Evolutionary conservation across 441 rosid genomes (phyloP).

Genomic region (Gossypium laxum): DNA sequence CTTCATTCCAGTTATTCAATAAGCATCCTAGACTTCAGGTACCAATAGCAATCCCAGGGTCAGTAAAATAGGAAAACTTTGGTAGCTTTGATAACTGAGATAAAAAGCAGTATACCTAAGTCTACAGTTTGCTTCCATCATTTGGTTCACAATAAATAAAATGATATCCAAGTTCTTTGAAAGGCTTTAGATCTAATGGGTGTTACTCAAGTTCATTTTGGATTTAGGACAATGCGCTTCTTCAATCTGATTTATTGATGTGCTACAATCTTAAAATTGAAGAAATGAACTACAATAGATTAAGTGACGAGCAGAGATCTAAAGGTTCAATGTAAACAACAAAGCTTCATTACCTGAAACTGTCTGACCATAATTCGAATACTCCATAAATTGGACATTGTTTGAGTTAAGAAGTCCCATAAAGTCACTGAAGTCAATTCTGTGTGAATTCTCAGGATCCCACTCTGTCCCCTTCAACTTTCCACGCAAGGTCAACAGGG

Average conservation of each 20-base stretch:
- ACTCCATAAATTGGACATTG: conserved; percentile 79
- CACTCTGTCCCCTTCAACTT: conserved; percentile 80
- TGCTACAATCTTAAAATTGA: background rate
- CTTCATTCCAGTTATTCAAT: background rate
- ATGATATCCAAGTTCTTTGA: background rate
- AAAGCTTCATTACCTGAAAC: conserved; percentile 49
- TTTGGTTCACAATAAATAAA: background rate
- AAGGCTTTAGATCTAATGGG: background rate
- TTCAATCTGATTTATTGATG: background rate
- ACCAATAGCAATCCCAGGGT: background rate
- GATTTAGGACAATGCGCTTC: background rate
- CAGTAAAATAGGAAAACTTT: background rate
- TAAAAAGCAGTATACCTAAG: background rate
- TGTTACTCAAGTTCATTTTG: background rate
- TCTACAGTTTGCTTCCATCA: background rate
- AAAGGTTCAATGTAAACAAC: conserved; percentile 1
- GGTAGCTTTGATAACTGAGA: background rate
- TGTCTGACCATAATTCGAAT: conserved; percentile 77
- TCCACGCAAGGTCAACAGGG: conserved; percentile 56
- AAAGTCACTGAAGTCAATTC: conserved; percentile 70
- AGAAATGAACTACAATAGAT: background rate
- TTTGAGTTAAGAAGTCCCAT: conserved; percentile 60
- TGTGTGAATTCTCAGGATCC: conserved; percentile 75
- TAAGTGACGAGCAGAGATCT: background rate
- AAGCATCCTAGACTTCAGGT: background rate